Evolutionary conservation across 768 basidiomycete genomes (phyloP).

Genomic region (Leccinum subgranulosum): DNA sequence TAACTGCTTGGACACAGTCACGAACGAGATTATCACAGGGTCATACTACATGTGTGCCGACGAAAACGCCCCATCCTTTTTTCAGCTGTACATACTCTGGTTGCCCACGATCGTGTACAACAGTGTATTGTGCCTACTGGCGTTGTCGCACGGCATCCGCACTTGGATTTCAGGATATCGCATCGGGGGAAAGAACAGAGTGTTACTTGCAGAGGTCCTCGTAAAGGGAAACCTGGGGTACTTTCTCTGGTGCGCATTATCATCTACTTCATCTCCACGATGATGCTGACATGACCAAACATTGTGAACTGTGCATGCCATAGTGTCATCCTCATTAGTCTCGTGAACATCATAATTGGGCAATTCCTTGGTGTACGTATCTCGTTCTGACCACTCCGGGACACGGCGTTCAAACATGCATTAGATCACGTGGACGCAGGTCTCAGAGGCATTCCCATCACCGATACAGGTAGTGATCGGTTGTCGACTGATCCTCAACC

Average conservation of each 20-base stretch:
- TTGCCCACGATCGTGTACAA: constrained; percentile 7
- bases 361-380: constrained; percentile 3
- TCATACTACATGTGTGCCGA: constrained; percentile 3
- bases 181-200: too few relatives aligned
- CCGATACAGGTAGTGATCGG: neutral
- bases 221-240: neutral
- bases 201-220: neutral
- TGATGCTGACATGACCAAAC: neutral
- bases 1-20: neutral
- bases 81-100: constrained; percentile 5
- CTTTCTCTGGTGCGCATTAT: neutral
- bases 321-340: neutral
- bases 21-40: neutral
- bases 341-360: neutral
- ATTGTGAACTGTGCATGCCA: neutral
- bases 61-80: neutral
- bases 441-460: constrained; percentile 6
- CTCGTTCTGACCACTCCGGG: neutral
- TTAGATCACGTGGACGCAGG: neutral
- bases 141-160: neutral
- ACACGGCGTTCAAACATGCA: neutral
- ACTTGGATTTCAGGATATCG: neutral
- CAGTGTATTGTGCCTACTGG: constrained; percentile 2
- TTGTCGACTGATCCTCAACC: neutral
- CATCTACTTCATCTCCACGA: neutral